Evolutionary conservation across 2,329 filamentous ascomycete genomes (phyloP).

Genomic region (Talaromyces sp.): DNA sequence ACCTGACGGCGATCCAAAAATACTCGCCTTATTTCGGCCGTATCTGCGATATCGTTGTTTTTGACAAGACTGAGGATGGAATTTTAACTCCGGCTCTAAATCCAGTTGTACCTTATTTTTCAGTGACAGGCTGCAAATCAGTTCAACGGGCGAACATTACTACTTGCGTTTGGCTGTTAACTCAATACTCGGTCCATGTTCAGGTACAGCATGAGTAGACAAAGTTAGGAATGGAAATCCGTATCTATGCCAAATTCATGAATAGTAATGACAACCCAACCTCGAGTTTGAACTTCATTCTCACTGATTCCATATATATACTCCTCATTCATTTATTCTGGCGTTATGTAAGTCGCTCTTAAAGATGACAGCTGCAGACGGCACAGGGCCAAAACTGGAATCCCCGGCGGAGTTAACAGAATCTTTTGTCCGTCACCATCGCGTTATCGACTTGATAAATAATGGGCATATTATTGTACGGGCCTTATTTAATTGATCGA

Average conservation of each 20-base stretch:
- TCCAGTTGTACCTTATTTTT: neutral
- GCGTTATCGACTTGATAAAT: too few relatives aligned
- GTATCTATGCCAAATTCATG: neutral
- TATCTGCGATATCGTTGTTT: neutral
- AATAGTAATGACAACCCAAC: neutral
- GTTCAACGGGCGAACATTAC: neutral
- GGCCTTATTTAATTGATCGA: neutral
- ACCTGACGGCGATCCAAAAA: neutral
- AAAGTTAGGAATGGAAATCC: constrained; percentile 10
- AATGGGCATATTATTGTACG: too few relatives aligned
- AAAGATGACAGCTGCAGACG: constrained; percentile 1
- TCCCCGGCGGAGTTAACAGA: neutral
- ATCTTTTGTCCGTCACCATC: neutral
- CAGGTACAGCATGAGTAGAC: neutral
- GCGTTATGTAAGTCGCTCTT: neutral
- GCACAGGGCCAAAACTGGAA: neutral
- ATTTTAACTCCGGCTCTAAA: neutral
- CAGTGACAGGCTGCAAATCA: neutral
- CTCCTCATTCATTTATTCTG: neutral
- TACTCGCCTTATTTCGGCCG: neutral
- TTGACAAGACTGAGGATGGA: neutral
- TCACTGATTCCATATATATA: neutral
- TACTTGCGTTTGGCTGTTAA: neutral
- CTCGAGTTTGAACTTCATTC: neutral
- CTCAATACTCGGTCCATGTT: neutral